Base-by-base conservation (phyloP, 208 protist species). In the Wallacemonas sp. region DNA sequence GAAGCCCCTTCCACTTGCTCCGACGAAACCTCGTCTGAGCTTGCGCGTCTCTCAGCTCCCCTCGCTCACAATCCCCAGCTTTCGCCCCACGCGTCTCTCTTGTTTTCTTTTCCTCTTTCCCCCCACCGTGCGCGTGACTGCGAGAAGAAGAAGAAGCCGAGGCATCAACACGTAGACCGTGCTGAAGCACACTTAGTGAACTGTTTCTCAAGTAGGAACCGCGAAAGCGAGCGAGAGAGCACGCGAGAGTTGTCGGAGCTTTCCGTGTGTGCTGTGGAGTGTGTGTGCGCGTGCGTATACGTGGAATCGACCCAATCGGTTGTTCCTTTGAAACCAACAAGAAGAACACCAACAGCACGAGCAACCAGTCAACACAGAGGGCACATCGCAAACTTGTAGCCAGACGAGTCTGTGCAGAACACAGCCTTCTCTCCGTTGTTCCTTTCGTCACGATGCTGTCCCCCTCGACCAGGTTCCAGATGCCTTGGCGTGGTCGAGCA, bases 401-500 rank as follows among this genome's bases (percentile, higher is more conserved):
- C n/a, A n/a, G n/a, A n/a, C n/a, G n/a, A n/a, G n/a, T n/a, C n/a
- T n/a, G n/a, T n/a, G n/a, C n/a, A n/a, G n/a, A n/a, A n/a, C n/a
- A n/a, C n/a, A n/a, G n/a, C n/a, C n/a, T n/a, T n/a, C n/a, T n/a
- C n/a, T n/a, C n/a, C n/a, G n/a, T n/a, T n/a, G n/a, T n/a, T n/a
- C n/a, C n/a, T n/a, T n/a, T 33, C 48, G 10, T 32, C 16, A 12
- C 36, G 36, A 55, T 55, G 48, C 26, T 55, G 20, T 55, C 48
- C 2, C 7, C 48, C 14, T 55, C 8, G 20, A 32, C n/a, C n/a
- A 22, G 14, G 4, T 48, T 22, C 5, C 14, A 16, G n/a, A 22
- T 31, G 25, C 48, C 20, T 32, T n/a, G 48, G 4, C 16, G 48
- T 32, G 22, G 36, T 12, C 8, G 36, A 41, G 36, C 12, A 41